Conservation (phyloP, 129 eudicot species). For the Saussurea involucrata region DNA sequence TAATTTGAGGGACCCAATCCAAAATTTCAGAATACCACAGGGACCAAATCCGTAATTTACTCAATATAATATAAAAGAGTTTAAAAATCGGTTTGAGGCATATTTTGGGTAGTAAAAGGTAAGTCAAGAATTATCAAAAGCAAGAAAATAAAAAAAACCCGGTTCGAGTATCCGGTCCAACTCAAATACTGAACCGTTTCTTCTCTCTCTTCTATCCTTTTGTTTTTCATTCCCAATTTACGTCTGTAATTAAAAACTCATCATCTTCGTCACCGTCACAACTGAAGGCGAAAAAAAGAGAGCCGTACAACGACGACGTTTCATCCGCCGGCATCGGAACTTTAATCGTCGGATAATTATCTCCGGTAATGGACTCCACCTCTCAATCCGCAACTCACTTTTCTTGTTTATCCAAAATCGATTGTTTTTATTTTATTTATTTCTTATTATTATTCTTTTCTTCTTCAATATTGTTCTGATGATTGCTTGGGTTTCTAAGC, state of each 20-base stretch:
- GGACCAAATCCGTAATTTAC: too few species aligned
- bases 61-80: too few species aligned
- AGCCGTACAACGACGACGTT: slow-evolving; percentile 22
- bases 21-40: too few species aligned
- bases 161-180: not conserved
- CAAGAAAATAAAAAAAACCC: not conserved
- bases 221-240: slow-evolving; percentile 8
- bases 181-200: slow-evolving; percentile 13
- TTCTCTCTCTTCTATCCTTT: slow-evolving; percentile 21
- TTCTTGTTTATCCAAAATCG: not conserved
- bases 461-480: slow-evolving; percentile 5
- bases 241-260: slow-evolving; percentile 11
- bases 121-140: slow-evolving; percentile 1
- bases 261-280: slow-evolving; percentile 32
- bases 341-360: slow-evolving; percentile 1
- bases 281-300: slow-evolving; percentile 4
- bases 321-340: slow-evolving; percentile 29
- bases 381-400: slow-evolving; percentile 6
- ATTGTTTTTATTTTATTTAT: not conserved
- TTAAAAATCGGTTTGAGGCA: not conserved
- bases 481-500: slow-evolving; percentile 17
- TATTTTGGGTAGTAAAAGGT: not conserved
- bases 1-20: too few species aligned
- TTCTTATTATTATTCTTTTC: not conserved
- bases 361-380: slow-evolving; percentile 15